Base-by-base conservation (phyloP, 768 basidiomycete species). In the Tricholoma matsutake region DNA sequence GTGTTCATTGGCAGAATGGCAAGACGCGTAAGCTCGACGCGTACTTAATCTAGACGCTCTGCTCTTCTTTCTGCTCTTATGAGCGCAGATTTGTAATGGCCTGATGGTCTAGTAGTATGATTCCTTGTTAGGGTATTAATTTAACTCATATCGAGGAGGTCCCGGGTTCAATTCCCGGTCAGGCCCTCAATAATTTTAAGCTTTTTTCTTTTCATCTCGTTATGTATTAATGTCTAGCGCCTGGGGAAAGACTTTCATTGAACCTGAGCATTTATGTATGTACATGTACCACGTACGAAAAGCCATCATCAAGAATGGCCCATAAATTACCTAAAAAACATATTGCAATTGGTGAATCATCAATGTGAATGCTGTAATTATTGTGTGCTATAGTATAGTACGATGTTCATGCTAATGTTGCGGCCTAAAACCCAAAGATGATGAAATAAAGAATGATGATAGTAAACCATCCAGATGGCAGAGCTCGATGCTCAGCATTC, bases 101-200 rank as follows among this genome's bases (percentile, higher is more conserved):
- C 78, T 80, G 78, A 78, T 80, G 76, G 76, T 79, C 79, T 81
- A 81, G 79, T 81, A 80, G 81, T 80, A 81, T 82, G 81, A 83
- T 81, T 82, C 81, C 81, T 83, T 83, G 81, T 82, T 82, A 82
- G 81, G 80, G 80, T 59, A 39, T n/a, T n/a, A n/a, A n/a, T 32
- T 58, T 57, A 43, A 53, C 61, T 51, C 28, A 65, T 69, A 61
- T 87, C 83, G 86, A 87, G 87, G 87, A 89, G 88, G 88, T 88
- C 86, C 86, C 83, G 86, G 87, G 88, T 89, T 90, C 87, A 88
- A 89, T 88, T 88, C 87, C 86, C 86, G 83, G 86, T 82, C 80
- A 86, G 86, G 87, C 85, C 86, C 81, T 57, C 14, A 6, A 29
- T 20, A 65, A 34, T 63, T 58, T 62, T 32, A 10, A 32, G 1